Evolutionary conservation across 139 green algal genomes (phyloP).

Genomic region (Chlorella sp.): DNA sequence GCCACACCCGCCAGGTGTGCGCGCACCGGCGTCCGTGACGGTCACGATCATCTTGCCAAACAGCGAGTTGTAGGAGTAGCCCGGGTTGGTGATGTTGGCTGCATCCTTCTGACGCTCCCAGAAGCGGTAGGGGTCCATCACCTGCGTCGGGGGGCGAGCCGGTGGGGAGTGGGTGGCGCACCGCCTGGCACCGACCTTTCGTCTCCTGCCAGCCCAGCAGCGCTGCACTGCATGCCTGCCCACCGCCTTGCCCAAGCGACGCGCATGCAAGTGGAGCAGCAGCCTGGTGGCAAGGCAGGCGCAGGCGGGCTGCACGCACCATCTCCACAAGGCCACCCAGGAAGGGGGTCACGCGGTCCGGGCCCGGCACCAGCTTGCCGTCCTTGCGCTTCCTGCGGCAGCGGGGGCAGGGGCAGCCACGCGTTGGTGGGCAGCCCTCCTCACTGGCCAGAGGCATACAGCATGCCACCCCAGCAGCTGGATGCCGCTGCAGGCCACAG

Average conservation of each 20-base stretch:
- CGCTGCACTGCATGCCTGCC: constrained; percentile 48
- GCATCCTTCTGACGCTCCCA: constrained; percentile 61
- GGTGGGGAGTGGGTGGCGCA: neutral
- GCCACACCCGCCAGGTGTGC: neutral
- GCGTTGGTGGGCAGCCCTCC: too few relatives aligned
- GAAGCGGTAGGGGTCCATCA: constrained; percentile 52
- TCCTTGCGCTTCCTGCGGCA: constrained; percentile 43
- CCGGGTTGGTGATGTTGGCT: constrained; percentile 35
- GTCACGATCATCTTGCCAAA: constrained; percentile 84
- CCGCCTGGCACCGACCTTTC: too few relatives aligned
- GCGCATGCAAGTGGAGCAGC: constrained; percentile 18
- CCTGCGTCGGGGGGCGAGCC: neutral
- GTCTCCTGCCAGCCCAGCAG: neutral
- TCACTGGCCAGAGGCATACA: too few relatives aligned
- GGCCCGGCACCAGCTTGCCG: constrained; percentile 60
- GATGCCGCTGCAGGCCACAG: too few relatives aligned
- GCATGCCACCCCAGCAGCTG: neutral
- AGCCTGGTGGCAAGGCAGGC: neutral
- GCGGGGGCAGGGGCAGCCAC: neutral
- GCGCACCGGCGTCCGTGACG: constrained; percentile 70
- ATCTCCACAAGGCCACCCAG: constrained; percentile 84
- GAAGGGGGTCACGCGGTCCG: constrained; percentile 66
- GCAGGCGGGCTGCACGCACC: constrained; percentile 73
- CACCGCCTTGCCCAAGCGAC: too few relatives aligned
- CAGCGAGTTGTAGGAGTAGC: constrained; percentile 82